Evolutionary conservation across 345 rosid species (phyloP), one percentile per base, ranked within the genome.

Genomic region (Acer saccharum): DNA sequence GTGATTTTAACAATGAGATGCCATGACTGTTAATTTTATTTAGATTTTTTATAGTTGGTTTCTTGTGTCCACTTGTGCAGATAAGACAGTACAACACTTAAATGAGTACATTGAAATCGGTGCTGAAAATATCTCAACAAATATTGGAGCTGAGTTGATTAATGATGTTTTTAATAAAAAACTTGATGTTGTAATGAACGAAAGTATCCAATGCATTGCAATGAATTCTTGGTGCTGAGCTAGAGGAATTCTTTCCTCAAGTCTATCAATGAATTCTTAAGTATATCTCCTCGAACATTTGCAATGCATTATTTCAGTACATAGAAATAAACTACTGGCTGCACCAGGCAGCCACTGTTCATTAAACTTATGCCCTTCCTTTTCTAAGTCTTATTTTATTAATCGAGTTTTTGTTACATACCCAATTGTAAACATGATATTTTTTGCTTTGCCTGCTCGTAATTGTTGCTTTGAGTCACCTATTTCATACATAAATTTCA

Each of bases 31-130:
- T 20, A 17, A 3, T 18, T 44, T 44, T 11, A 2, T 23, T 46
- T 50, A 29, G 63, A 44, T 48, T 41, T 54, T 50, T 10, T 10
- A 52, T 73, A 29, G 16, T 35, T 18, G 32, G 58, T 12, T 77
- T 21, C 52, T n/a, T 23, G 17, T 32, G 11, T 43, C 1, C 73
- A 25, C 66, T 25, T 68, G 14, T 83, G 81, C 84, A 95, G 98
- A 95, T 62, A 91, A 90, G 71, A 81, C 84, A 12, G 79, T 83
- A 76, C 90, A 92, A 87, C 93, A 89, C 86, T 80, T 93, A 79
- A 90, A 89, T 48, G 97, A 90, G 68, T 93, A 95, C 84, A 84
- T 85, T 76, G 89, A 90, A 81, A 92, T 92, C 76, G 79, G 76
- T 25, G 83, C 85, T 60, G 80, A 76, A 0, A 81, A 86, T 58